These are phyloP conservation scores for Stephanodiscus minutulus DNA, from an alignment of 108 stramenopile genomes.

Conservation along the genomic window DNA sequence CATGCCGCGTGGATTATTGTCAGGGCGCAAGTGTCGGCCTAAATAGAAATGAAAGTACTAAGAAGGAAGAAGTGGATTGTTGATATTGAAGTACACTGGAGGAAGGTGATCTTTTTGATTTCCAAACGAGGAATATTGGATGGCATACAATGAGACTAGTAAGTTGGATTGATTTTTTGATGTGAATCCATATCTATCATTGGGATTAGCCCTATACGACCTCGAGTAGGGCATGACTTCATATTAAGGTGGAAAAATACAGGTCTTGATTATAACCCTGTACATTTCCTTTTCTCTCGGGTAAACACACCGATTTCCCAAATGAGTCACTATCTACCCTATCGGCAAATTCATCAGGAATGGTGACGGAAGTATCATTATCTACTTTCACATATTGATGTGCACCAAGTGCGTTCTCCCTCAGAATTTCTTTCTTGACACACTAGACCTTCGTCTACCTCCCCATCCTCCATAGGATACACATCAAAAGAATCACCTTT, in stretches of 20 bases:
- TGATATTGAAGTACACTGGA: background rate
- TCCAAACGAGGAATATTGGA: background rate
- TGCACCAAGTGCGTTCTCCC: background rate
- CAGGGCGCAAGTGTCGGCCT: background rate
- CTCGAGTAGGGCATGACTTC: background rate
- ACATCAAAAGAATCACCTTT: background rate
- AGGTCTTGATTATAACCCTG: no score
- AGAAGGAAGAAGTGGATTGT: background rate
- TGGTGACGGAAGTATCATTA: background rate
- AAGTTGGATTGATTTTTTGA: background rate
- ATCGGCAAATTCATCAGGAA: background rate
- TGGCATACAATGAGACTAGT: background rate
- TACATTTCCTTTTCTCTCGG: background rate
- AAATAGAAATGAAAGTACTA: background rate
- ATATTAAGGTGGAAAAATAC: background rate
- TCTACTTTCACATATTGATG: background rate
- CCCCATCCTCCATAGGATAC: slow-evolving; percentile 10
- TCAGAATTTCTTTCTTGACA: slow-evolving; percentile 10
- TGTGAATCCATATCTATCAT: background rate
- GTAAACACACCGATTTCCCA: background rate
- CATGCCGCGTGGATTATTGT: background rate
- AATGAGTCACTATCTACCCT: background rate
- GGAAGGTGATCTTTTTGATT: background rate
- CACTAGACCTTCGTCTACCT: slow-evolving; percentile 5
- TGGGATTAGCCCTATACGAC: background rate